Percentiles rank a stretch among this genome's conserved stretches.
These are phyloP conservation scores for Solanum dulcamara DNA, from an alignment of 257 asterid species.

Conservation along the genomic window DNA sequence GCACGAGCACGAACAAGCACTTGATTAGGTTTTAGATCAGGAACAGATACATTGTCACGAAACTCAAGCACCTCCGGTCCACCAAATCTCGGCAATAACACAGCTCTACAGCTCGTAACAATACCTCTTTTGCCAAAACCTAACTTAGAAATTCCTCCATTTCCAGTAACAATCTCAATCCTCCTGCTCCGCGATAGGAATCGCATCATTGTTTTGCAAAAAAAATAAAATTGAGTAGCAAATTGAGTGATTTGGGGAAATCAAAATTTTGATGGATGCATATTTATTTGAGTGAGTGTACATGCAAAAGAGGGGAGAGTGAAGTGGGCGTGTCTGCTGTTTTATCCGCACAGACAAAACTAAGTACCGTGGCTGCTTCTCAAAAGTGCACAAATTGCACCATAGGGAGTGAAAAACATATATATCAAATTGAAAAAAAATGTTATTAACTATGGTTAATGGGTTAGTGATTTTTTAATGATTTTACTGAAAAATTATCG, in stretches of 20 bases:
- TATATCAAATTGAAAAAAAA: too few species aligned
- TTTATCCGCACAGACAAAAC: slow-evolving; percentile 1
- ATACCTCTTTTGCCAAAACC: slow-evolving; percentile 27
- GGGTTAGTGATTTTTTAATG: too few species aligned
- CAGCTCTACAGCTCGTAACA: slow-evolving; percentile 77
- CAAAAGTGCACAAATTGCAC: not conserved
- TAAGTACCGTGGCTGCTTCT: not conserved
- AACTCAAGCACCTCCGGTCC: slow-evolving; percentile 80
- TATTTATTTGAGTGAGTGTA: not conserved
- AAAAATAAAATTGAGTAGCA: not conserved
- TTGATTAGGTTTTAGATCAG: slow-evolving; percentile 72
- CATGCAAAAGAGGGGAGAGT: not conserved
- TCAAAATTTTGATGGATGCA: not conserved
- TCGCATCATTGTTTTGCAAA: slow-evolving; percentile 30
- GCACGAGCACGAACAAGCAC: slow-evolving; percentile 97
- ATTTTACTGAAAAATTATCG: too few species aligned
- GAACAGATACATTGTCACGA: slow-evolving; percentile 59
- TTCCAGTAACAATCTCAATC: slow-evolving; percentile 6
- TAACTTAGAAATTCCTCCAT: slow-evolving; percentile 11
- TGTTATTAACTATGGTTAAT: too few species aligned
- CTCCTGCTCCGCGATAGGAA: slow-evolving; percentile 26
- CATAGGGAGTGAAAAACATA: too few species aligned
- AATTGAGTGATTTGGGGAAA: not conserved
- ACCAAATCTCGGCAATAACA: slow-evolving; percentile 76
- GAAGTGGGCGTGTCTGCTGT: not conserved